phyloP scores from a whole-genome alignment of 1,284 basidiomycete genomes.

The Naganishia sp. region DNA sequence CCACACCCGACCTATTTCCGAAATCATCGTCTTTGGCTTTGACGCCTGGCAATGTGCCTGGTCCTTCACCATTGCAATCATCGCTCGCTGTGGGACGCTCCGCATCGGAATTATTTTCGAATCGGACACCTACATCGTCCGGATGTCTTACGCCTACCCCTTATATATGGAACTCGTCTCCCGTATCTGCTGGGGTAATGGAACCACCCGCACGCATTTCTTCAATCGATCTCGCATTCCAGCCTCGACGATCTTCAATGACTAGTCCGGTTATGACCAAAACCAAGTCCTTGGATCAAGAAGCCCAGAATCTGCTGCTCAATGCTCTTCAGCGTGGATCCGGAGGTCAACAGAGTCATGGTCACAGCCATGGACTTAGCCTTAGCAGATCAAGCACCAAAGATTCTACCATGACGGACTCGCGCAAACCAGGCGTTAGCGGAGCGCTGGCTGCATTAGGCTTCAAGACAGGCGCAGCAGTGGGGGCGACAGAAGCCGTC shows the following conservation, averaged over 20 bases:
- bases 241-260: slow-evolving; percentile 3
- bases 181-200: too few relatives aligned
- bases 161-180: background rate
- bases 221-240: background rate
- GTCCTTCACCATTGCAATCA: slow-evolving; percentile 10
- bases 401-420: slow-evolving; percentile 34
- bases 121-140: slow-evolving; percentile 7
- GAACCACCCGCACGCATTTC: background rate
- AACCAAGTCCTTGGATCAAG: slow-evolving; percentile 25
- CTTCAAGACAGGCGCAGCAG: slow-evolving; percentile 40
- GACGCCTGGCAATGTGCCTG: slow-evolving; percentile 11
- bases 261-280: slow-evolving; percentile 1
- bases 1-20: background rate
- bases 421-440: slow-evolving; percentile 19
- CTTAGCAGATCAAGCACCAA: slow-evolving; percentile 25
- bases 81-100: background rate
- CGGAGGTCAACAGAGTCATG: slow-evolving; percentile 9
- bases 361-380: slow-evolving; percentile 17
- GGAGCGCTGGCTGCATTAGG: slow-evolving; percentile 47
- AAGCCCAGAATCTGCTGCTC: slow-evolving; percentile 42
- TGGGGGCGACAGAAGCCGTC: slow-evolving; percentile 31
- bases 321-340: slow-evolving; percentile 42
- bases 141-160: background rate
- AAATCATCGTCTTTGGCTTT: background rate
- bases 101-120: background rate